Evolutionary conservation across 2,329 filamentous ascomycete genomes (phyloP).

Genomic region (Fonsecaea pugnacius): DNA sequence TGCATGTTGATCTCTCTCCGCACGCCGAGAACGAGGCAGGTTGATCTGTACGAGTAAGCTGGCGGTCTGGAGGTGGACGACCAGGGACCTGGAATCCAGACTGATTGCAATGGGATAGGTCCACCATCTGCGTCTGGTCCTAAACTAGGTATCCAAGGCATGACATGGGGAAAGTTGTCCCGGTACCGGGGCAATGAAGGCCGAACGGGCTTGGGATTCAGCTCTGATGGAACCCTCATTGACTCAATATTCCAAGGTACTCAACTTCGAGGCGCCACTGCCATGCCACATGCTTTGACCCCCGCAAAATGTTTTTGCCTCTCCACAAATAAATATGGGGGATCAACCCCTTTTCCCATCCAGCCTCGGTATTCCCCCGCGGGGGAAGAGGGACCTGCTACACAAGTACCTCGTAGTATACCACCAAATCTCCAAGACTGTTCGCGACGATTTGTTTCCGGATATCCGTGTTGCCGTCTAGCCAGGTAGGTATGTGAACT

Average conservation of each 20-base stretch:
- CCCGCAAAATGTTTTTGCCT: background rate
- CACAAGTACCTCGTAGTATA: background rate
- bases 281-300: background rate
- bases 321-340: constrained; percentile 15
- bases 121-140: too few relatives aligned
- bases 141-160: too few relatives aligned
- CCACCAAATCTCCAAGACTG: background rate
- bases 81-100: too few relatives aligned
- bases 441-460: background rate
- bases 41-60: background rate
- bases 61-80: background rate
- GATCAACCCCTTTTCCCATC: constrained; percentile 16
- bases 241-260: background rate
- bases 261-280: background rate
- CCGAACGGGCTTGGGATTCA: background rate
- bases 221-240: too few relatives aligned
- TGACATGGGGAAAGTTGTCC: background rate
- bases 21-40: constrained; percentile 10
- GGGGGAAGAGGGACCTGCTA: background rate
- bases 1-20: constrained; percentile 11
- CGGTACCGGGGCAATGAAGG: background rate
- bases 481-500: background rate
- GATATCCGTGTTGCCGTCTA: background rate
- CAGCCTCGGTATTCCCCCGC: constrained; percentile 20
- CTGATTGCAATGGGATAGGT: too few relatives aligned